Base-by-base conservation (phyloP, 768 basidiomycete genomes). In the Boletus pseudo-olivaceus region DNA sequence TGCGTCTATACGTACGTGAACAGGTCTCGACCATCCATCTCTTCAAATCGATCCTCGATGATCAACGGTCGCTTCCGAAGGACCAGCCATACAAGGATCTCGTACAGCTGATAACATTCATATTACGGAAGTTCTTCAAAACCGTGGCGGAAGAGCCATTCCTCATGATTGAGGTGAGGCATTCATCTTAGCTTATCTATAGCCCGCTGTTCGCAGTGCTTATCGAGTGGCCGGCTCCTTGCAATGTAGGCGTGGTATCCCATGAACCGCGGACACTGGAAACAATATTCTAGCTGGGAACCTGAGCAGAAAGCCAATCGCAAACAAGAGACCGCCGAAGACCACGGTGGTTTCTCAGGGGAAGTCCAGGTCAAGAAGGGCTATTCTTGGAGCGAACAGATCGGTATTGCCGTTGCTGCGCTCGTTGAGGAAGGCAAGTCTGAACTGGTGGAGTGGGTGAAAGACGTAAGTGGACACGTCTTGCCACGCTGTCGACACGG, bases 51-150 rank as follows among this genome's bases (percentile, higher is more conserved):
- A 88, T 98, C 59, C 74, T 98, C 45, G 85, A 87, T 55, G 88
- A 93, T 67, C 84, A 90, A 67, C 82, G 82, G 62, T 80, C 85
- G 11, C 76, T 93, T 52, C 92, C 94, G 53, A 83, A 82, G 49
- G 87, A 89, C 46, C 85, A 85, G 57, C 78, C 91, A 2, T 79
- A 82, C 75, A 88, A 88, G 62, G 97, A 98, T 71, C 83, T 98
- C 45, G 69, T 91, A 51, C 79, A 81, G 51, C 73, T 98, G 34
- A 85, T 98, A 74, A 89, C 85, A 63, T 99, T 81, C 72, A 78
- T 98, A 56, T 78, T 98, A 54, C 84, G 91, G 26, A 85, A 88
- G 67, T 98, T 98, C 78, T 98, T 99, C 84, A 98, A 97, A 69
- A 82, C 85, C 7, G 78, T 93, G 45, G 80, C 82, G 49, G 84